Percentiles rank a stretch among this genome's conserved stretches.
phyloP scores from a whole-genome alignment of 805 yeast species.

The Candida nitratophila region DNA sequence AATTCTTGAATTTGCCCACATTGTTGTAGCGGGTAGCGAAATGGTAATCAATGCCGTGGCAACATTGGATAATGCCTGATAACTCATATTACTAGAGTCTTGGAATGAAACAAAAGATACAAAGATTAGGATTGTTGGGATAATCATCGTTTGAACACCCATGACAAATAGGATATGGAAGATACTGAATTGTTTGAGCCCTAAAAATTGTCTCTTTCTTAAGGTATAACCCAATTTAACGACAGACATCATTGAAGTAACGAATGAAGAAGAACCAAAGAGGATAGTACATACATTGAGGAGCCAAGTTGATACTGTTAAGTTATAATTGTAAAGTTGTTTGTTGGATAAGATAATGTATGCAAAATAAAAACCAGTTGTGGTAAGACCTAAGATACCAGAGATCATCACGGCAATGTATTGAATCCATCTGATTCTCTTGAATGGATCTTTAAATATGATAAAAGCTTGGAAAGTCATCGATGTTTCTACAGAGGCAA shows the following conservation, averaged over 20 bases:
- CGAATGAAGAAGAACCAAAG: constrained; percentile 61
- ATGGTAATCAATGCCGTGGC: constrained; percentile 58
- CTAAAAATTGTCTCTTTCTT: constrained; percentile 65
- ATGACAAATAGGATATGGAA: constrained; percentile 75
- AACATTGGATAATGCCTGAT: constrained; percentile 39
- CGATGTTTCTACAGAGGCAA: constrained; percentile 55
- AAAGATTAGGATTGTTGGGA: constrained; percentile 68
- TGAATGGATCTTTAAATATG: constrained; percentile 57
- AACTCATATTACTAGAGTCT: constrained; percentile 18
- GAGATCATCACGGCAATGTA: constrained; percentile 31
- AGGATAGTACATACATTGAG: constrained; percentile 50
- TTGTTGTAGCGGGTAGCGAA: constrained; percentile 73
- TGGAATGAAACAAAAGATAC: constrained; percentile 38
- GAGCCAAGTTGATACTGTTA: constrained; percentile 26
- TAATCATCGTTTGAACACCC: constrained; percentile 72
- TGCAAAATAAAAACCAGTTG: constrained; percentile 53
- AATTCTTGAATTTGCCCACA: constrained; percentile 80
- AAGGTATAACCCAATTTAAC: constrained; percentile 65
- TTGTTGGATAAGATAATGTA: constrained; percentile 39
- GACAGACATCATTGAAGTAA: constrained; percentile 54
- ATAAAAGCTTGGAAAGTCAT: constrained; percentile 65
- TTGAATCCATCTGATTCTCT: constrained; percentile 31
- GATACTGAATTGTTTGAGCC: constrained; percentile 75
- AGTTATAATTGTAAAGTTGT: constrained; percentile 16
- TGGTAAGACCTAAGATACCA: constrained; percentile 40